phyloP scores from a whole-genome alignment of 1,284 basidiomycete species.

The Omphalotus olearius region DNA sequence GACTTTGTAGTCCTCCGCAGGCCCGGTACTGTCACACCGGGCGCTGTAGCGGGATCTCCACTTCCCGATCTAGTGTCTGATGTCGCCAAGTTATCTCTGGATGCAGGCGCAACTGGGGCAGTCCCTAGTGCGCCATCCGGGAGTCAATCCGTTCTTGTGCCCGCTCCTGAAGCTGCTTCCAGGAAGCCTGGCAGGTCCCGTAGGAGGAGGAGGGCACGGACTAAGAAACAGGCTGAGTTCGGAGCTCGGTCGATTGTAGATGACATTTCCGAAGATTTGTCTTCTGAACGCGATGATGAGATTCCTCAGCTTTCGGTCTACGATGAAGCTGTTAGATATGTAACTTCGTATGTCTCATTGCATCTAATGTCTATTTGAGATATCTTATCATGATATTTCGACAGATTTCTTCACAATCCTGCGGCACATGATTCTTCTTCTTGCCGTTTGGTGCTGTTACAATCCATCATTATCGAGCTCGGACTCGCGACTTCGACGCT shows the following conservation, averaged over 20 bases:
- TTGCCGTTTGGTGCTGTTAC: conserved; percentile 44
- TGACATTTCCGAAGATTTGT: conserved; percentile 40
- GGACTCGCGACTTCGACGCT: conserved; percentile 45
- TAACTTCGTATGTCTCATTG: conserved; percentile 37
- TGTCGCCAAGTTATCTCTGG: neutral
- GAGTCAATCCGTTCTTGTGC: too few relatives aligned
- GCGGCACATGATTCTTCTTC: conserved; percentile 37
- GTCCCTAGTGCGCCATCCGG: too few relatives aligned
- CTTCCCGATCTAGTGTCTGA: conserved; percentile 1
- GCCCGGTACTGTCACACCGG: conserved; percentile 15
- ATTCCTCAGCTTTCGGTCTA: conserved; percentile 32
- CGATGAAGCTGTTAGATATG: conserved; percentile 51
- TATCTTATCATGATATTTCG: conserved; percentile 1
- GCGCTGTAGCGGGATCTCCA: neutral
- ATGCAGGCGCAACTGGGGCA: too few relatives aligned
- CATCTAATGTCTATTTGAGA: conserved; percentile 10
- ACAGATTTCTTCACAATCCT: conserved; percentile 52
- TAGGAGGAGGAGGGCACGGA: conserved; percentile 6
- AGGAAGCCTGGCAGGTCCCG: neutral
- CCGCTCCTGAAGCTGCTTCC: neutral
- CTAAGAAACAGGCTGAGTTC: conserved; percentile 20
- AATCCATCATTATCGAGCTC: conserved; percentile 53
- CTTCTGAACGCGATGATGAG: conserved; percentile 21
- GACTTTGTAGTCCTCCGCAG: conserved; percentile 39
- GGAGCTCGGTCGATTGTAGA: conserved; percentile 44